Evolutionary conservation across 1,284 basidiomycete genomes (phyloP).

Genomic region (Veloboletus limbatus): DNA sequence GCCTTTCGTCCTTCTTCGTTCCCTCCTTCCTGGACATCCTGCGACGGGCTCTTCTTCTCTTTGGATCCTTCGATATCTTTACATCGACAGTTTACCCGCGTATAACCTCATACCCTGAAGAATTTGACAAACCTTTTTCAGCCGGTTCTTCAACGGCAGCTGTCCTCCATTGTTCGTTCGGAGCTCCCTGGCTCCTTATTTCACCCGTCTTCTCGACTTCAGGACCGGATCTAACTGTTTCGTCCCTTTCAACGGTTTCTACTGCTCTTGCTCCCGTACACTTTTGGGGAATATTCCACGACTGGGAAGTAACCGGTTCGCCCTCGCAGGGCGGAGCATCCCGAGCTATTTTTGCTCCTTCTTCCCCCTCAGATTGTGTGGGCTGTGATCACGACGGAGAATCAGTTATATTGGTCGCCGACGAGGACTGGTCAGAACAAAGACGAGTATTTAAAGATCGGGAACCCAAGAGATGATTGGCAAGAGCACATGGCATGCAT

Average conservation of each 20-base stretch:
- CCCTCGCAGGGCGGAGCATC: background rate
- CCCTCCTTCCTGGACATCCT: constrained; percentile 1
- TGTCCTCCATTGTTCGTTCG: background rate
- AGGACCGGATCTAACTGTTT: background rate
- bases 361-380: background rate
- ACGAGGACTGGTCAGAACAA: background rate
- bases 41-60: background rate
- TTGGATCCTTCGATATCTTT: background rate
- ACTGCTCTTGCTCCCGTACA: background rate
- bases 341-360: background rate
- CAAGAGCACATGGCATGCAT: too few species aligned
- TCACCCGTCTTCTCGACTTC: background rate
- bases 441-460: background rate
- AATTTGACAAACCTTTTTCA: constrained; percentile 11
- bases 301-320: background rate
- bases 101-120: background rate
- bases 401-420: constrained; percentile 11
- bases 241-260: background rate
- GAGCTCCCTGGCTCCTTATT: background rate
- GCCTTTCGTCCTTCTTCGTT: background rate
- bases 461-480: too few species aligned
- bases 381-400: constrained; percentile 1
- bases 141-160: background rate
- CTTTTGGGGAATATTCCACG: background rate
- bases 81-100: background rate